Base-by-base conservation (phyloP, 2,329 filamentous ascomycete genomes). In the Colletotrichum horii region DNA sequence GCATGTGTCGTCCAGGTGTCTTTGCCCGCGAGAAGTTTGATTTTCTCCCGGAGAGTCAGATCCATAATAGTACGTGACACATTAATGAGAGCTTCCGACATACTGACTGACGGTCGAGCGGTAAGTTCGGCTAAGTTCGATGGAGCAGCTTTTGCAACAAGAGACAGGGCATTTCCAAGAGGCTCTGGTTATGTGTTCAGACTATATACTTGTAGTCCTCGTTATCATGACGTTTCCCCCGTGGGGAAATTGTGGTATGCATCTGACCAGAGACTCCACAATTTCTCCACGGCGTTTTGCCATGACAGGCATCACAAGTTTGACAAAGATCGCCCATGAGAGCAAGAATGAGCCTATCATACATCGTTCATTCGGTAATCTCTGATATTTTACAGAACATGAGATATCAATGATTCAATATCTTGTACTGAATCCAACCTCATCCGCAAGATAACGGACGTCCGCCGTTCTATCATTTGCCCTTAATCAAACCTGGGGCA, bases 1-100 rank as follows among this genome's bases (percentile, higher is more conserved):
- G 38, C 19, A n/a, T 68, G 32, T 34, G 52, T 68, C 7, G 1
- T 58, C 66, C 48, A 43, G 4, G 30, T 55, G 11, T 67, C 65
- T 36, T 56, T 58, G 6, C 52, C 66, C 1, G 66, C 52, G 19
- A 70, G 58, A 26, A 70, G 68, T n/a, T 22, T 15, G 1, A 64
- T n/a, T 28, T 65, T 70, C 32, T 70, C 68, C 26, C 36, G 28
- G 19, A 65, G 26, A 14, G 66, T 58, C 19, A 69, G 52, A 22
- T 69, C 0, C 30, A 22, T 43, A 24, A 43, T 28, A 1, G 61
- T 38, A 32, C 2, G 9, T 14, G 61, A 8, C 34, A 64, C 61
- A 16, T 64, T 32, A 34, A 64, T 26, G 4, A 8, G 15, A 16
- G 55, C 55, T 62, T 14, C 19, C 34, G 32, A 19, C 61, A 64